phyloP scores from a whole-genome alignment of 78 protist species.

The Pigoraptor vietnamica region DNA sequence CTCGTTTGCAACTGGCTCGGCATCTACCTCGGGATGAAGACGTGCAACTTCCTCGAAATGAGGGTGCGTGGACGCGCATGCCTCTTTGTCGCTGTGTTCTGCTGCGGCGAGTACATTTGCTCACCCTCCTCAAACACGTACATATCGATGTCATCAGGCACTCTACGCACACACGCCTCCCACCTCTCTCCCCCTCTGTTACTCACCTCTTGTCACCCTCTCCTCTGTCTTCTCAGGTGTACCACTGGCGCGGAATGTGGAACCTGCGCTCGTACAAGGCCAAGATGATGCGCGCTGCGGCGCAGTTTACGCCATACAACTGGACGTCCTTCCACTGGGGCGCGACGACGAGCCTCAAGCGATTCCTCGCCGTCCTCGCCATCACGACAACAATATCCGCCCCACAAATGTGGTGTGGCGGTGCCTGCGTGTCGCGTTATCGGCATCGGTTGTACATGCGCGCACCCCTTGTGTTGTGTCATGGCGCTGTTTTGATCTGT shows the following conservation, averaged over 20 bases:
- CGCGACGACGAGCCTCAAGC: slow-evolving; percentile 33
- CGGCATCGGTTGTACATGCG: not conserved
- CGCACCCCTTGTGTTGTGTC: not conserved
- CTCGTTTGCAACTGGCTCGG: slow-evolving; percentile 71
- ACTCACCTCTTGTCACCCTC: not conserved
- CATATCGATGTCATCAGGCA: slow-evolving; percentile 21
- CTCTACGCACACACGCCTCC: too few relatives aligned
- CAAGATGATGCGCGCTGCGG: slow-evolving; percentile 28
- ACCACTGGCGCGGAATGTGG: slow-evolving; percentile 22
- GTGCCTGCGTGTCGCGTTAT: not conserved
- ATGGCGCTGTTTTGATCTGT: too few relatives aligned
- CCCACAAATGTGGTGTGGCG: too few relatives aligned
- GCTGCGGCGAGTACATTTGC: too few relatives aligned
- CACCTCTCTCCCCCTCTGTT: too few relatives aligned
- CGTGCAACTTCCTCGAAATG: slow-evolving; percentile 38
- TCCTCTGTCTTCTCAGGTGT: not conserved
- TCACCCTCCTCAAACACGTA: slow-evolving; percentile 30
- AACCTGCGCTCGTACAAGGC: not conserved
- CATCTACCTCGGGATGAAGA: slow-evolving; percentile 47
- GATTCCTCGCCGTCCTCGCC: slow-evolving; percentile 28
- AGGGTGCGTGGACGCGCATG: slow-evolving; percentile 35
- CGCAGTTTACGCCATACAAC: slow-evolving; percentile 54
- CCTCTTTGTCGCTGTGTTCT: too few relatives aligned
- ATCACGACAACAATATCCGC: not conserved
- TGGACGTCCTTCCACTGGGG: slow-evolving; percentile 60